These are phyloP conservation scores for Tricholoma saponaceum DNA, from an alignment of 768 basidiomycete genomes.

Conservation along the genomic window DNA sequence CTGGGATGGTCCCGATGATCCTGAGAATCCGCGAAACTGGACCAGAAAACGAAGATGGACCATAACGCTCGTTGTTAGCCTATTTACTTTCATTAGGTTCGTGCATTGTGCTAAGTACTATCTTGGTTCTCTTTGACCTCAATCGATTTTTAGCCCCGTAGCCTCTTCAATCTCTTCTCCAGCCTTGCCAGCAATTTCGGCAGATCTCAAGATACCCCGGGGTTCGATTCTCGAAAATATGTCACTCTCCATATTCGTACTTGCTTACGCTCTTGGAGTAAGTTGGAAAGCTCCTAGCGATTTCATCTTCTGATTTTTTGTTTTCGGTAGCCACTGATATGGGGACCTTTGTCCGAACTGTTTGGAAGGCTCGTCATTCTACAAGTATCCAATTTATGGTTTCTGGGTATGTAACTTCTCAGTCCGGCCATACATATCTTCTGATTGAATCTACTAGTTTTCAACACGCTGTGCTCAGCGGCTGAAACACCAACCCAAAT, in stretches of 20 bases:
- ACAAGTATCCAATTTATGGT: constrained; percentile 55
- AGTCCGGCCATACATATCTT: too few species aligned
- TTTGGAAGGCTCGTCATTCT: constrained; percentile 44
- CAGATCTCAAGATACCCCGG: constrained; percentile 21
- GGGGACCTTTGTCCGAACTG: constrained; percentile 36
- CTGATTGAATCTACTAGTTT: constrained; percentile 24
- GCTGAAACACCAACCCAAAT: constrained; percentile 48
- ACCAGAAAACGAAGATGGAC: constrained; percentile 41
- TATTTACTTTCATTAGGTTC: constrained; percentile 49
- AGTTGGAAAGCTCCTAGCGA: constrained; percentile 9
- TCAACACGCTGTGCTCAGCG: constrained; percentile 47
- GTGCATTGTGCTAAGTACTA: neutral
- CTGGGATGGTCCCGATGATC: constrained; percentile 26
- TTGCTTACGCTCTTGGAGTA: constrained; percentile 34
- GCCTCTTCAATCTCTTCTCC: constrained; percentile 30
- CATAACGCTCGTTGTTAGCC: constrained; percentile 45
- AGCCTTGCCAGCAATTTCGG: constrained; percentile 23
- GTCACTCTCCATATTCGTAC: constrained; percentile 39
- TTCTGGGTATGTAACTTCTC: constrained; percentile 46
- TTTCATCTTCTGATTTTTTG: neutral
- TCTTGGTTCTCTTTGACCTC: too few species aligned
- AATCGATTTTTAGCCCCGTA: constrained; percentile 20
- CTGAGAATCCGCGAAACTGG: constrained; percentile 38
- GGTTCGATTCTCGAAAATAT: constrained; percentile 34
- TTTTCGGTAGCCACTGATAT: constrained; percentile 27